phyloP scores from a whole-genome alignment of 176 grass and related monocot genomes.

The Ensete glaucum region DNA sequence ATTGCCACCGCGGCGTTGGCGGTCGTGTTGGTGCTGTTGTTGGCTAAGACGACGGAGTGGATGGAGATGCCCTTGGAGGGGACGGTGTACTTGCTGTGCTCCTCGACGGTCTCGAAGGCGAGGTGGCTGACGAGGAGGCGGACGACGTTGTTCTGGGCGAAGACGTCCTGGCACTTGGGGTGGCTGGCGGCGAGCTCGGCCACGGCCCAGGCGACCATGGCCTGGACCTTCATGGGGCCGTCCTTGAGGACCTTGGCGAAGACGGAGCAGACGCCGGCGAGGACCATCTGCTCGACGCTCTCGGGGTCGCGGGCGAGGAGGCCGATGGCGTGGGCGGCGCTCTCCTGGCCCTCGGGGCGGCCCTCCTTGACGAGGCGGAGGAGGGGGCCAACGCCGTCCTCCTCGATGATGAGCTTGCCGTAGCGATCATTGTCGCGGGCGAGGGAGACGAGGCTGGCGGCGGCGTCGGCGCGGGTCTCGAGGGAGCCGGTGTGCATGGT shows the following conservation, averaged over 20 bases:
- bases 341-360: conserved; percentile 66
- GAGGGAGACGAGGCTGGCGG: conserved; percentile 83
- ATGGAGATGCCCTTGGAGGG: conserved; percentile 61
- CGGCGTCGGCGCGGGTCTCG: conserved; percentile 73
- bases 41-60: conserved; percentile 79
- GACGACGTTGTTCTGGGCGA: conserved; percentile 69
- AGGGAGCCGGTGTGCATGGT: conserved; percentile 79
- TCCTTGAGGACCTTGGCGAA: conserved; percentile 96
- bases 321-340: conserved; percentile 64
- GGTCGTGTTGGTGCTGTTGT: conserved; percentile 25
- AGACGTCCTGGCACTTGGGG: conserved; percentile 80
- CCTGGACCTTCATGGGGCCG: conserved; percentile 89
- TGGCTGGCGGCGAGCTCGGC: conserved; percentile 70
- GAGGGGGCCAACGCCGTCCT: conserved; percentile 72
- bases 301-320: conserved; percentile 78
- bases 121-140: conserved; percentile 67
- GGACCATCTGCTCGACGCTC: conserved; percentile 88
- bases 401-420: conserved; percentile 93
- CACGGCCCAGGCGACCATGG: conserved; percentile 81
- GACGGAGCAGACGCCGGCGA: conserved; percentile 46
- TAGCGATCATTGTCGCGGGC: conserved; percentile 80
- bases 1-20: background rate
- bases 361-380: conserved; percentile 78
- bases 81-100: conserved; percentile 82
- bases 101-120: conserved; percentile 91